phyloP scores from a whole-genome alignment of 2,329 filamentous ascomycete genomes.

The Colletotrichum horii region DNA sequence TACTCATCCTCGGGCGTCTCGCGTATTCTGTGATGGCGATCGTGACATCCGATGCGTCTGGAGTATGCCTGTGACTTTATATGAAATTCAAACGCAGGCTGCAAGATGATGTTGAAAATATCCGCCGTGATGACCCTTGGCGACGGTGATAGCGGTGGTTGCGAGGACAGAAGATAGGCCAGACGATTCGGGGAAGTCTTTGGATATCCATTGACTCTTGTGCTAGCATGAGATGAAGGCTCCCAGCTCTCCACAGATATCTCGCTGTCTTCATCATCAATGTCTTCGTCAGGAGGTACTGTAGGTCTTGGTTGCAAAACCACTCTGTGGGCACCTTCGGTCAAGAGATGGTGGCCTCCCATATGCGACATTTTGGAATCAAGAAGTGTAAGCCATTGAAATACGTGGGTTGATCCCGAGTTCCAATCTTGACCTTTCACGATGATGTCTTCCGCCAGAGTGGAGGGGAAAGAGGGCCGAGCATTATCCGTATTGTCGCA shows the following conservation, averaged over 20 bases:
- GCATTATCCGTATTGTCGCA: background rate
- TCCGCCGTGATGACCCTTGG: background rate
- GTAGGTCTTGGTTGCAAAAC: background rate
- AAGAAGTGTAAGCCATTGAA: background rate
- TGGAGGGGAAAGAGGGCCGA: background rate
- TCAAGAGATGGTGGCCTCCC: background rate
- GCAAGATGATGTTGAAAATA: background rate
- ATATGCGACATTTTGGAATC: background rate
- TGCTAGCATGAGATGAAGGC: background rate
- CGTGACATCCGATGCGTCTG: background rate
- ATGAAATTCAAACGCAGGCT: background rate
- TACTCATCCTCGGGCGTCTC: background rate
- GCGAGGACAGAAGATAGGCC: background rate
- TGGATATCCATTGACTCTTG: background rate
- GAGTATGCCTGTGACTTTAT: background rate
- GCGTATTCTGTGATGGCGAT: background rate
- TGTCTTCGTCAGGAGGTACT: background rate
- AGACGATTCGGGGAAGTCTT: background rate
- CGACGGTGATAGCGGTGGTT: background rate
- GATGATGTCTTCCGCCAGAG: background rate
- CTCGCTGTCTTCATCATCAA: background rate
- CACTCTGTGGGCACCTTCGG: background rate
- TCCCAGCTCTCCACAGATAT: background rate
- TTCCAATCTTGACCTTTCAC: background rate
- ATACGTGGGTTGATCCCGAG: background rate